phyloP scores from a whole-genome alignment of 1,139 yeast genomes.

The Hemisphaericaspora lyxosophila region DNA sequence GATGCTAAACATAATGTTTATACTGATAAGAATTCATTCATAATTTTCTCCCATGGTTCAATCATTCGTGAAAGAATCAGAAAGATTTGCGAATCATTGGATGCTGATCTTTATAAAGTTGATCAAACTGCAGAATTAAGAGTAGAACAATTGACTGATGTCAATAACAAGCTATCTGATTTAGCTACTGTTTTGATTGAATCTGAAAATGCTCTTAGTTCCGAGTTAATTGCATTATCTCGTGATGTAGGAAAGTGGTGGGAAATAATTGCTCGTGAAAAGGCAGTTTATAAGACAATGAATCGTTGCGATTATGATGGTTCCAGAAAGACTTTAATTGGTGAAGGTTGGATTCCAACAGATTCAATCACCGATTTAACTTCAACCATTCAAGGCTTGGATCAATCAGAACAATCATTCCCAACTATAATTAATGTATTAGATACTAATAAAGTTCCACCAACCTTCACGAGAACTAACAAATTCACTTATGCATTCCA shows the following conservation, averaged over 20 bases:
- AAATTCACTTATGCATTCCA: slow-evolving; percentile 78
- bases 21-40: slow-evolving; percentile 42
- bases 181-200: slow-evolving; percentile 55
- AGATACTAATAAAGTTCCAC: slow-evolving; percentile 69
- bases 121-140: slow-evolving; percentile 31
- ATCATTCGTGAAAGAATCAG: slow-evolving; percentile 40
- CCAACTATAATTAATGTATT: slow-evolving; percentile 72
- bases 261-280: slow-evolving; percentile 67
- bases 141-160: slow-evolving; percentile 52
- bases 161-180: slow-evolving; percentile 56
- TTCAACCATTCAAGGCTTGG: slow-evolving; percentile 30
- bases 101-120: slow-evolving; percentile 42
- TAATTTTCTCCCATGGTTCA: slow-evolving; percentile 47
- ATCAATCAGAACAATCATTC: slow-evolving; percentile 32
- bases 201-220: slow-evolving; percentile 58
- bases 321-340: slow-evolving; percentile 62
- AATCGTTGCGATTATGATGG: slow-evolving; percentile 67
- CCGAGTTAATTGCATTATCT: slow-evolving; percentile 74
- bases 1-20: slow-evolving; percentile 34
- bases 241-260: slow-evolving; percentile 71
- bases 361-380: slow-evolving; percentile 48
- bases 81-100: slow-evolving; percentile 48
- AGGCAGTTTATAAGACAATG: slow-evolving; percentile 65
- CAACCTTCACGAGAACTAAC: slow-evolving; percentile 75
- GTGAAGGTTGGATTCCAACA: slow-evolving; percentile 81